These are phyloP conservation scores for Ogataea sp. DNA, from an alignment of 805 yeast species.

Conservation along the genomic window DNA sequence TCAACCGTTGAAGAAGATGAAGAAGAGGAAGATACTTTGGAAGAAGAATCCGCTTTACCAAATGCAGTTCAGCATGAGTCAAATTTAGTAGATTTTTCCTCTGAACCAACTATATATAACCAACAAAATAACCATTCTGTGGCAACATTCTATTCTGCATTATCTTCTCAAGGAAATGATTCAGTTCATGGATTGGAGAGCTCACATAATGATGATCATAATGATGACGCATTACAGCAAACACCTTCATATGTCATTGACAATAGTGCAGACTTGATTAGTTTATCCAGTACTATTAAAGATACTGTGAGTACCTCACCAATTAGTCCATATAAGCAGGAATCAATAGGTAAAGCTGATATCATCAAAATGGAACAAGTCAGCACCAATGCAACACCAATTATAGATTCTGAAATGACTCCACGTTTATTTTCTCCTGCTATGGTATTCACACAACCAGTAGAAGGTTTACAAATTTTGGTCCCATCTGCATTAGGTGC, in stretches of 20 bases:
- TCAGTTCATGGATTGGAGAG: conserved; percentile 1
- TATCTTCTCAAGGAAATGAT: conserved; percentile 12
- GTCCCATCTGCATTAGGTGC: conserved; percentile 3
- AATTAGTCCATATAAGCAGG: not conserved
- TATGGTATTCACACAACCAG: conserved; percentile 19
- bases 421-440: conserved; percentile 23
- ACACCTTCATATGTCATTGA: not conserved
- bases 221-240: not conserved
- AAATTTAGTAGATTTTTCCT: too few relatives aligned
- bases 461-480: conserved; percentile 13
- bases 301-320: not conserved
- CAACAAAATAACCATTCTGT: conserved; percentile 15
- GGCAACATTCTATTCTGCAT: conserved; percentile 23
- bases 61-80: not conserved
- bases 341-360: not conserved
- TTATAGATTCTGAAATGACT: conserved; percentile 11
- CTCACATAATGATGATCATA: too few relatives aligned
- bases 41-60: not conserved
- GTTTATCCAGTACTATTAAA: conserved; percentile 20
- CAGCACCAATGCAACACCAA: not conserved
- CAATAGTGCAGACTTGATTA: conserved; percentile 17
- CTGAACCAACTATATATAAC: not conserved
- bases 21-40: not conserved
- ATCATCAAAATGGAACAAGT: not conserved
- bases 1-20: not conserved